These are phyloP conservation scores for Fusarium temperatum DNA, from an alignment of 2,329 filamentous ascomycete species.

Conservation along the genomic window DNA sequence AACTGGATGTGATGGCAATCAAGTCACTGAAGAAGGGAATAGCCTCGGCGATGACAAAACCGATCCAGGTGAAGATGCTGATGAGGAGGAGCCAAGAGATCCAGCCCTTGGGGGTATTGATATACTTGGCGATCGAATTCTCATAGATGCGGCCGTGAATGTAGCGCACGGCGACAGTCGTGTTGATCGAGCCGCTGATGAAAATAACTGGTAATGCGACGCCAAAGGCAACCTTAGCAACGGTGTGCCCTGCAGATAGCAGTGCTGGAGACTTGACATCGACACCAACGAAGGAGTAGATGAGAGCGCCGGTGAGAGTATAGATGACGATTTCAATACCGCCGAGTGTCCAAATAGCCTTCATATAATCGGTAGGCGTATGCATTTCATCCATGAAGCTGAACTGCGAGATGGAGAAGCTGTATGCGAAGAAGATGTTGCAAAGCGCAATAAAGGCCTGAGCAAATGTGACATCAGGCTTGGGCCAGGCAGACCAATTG, in stretches of 20 bases:
- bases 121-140: slow-evolving; percentile 32
- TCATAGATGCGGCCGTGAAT: slow-evolving; percentile 47
- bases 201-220: slow-evolving; percentile 74
- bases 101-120: slow-evolving; percentile 46
- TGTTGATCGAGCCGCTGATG: slow-evolving; percentile 71
- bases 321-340: slow-evolving; percentile 69
- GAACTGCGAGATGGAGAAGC: slow-evolving; percentile 56
- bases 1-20: slow-evolving; percentile 59
- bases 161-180: slow-evolving; percentile 53
- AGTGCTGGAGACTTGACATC: slow-evolving; percentile 71
- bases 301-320: slow-evolving; percentile 67
- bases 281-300: slow-evolving; percentile 72
- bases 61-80: slow-evolving; percentile 57
- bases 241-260: slow-evolving; percentile 62
- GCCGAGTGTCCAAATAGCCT: slow-evolving; percentile 67
- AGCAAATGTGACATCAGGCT: slow-evolving; percentile 53
- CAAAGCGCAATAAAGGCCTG: slow-evolving; percentile 65
- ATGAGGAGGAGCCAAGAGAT: slow-evolving; percentile 67
- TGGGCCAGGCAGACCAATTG: slow-evolving; percentile 51
- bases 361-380: slow-evolving; percentile 51
- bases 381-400: slow-evolving; percentile 59
- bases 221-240: slow-evolving; percentile 51
- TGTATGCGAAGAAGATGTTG: slow-evolving; percentile 75
- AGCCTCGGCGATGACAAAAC: slow-evolving; percentile 65
- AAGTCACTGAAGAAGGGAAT: slow-evolving; percentile 77